Percentiles rank a stretch among this genome's conserved stretches.
These are phyloP conservation scores for Plasmopara muralis DNA, from an alignment of 352 stramenopile genomes.

Conservation along the genomic window DNA sequence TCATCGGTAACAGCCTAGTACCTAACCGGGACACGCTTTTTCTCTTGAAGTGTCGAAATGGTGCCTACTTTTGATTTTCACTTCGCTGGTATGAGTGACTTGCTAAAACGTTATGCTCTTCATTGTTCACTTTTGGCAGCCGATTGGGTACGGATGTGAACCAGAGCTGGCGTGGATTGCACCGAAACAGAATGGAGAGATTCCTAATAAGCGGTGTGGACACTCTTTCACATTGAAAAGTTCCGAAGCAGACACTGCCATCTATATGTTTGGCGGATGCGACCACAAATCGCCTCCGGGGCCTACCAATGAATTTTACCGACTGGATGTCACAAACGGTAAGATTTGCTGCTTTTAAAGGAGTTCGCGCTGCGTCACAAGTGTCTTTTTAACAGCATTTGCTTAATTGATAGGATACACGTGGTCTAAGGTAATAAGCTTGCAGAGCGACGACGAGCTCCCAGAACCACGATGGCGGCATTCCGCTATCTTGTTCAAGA, in stretches of 20 bases:
- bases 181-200: slow-evolving; percentile 88
- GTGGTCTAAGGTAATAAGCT: slow-evolving; percentile 52
- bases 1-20: not conserved
- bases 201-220: slow-evolving; percentile 91
- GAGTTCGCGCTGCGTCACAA: not conserved
- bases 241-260: slow-evolving; percentile 50
- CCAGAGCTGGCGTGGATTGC: slow-evolving; percentile 86
- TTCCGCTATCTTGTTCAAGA: slow-evolving; percentile 73
- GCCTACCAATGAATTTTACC: slow-evolving; percentile 92
- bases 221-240: slow-evolving; percentile 91
- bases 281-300: slow-evolving; percentile 88
- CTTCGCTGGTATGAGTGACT: slow-evolving; percentile 1
- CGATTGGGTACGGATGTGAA: slow-evolving; percentile 75
- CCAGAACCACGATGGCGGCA: slow-evolving; percentile 80
- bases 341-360: not conserved
- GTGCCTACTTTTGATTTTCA: slow-evolving; percentile 10
- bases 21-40: not conserved
- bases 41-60: slow-evolving; percentile 14
- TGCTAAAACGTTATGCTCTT: slow-evolving; percentile 7
- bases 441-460: slow-evolving; percentile 42
- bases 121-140: slow-evolving; percentile 30
- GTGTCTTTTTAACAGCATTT: not conserved
- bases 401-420: slow-evolving; percentile 36
- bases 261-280: slow-evolving; percentile 88
- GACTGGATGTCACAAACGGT: slow-evolving; percentile 87